phyloP scores from a whole-genome alignment of 257 asterid species.

The Petunia axillaris region DNA sequence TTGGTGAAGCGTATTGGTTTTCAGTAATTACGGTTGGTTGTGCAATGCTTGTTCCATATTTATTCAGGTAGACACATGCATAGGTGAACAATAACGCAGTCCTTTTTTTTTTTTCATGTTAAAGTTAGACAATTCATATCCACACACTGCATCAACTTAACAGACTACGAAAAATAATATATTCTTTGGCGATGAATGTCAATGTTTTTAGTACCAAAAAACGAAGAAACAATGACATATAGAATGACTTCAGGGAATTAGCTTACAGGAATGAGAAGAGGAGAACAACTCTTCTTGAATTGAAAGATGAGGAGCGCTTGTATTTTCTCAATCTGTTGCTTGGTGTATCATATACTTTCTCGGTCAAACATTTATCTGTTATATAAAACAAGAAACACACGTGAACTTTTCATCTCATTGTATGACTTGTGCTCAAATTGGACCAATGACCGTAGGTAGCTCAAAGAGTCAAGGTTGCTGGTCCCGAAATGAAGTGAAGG shows the following conservation, averaged over 20 bases:
- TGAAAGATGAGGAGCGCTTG: slow-evolving; percentile 89
- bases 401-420: slow-evolving; percentile 24
- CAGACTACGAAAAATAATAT: slow-evolving; percentile 1
- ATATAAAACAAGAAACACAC: slow-evolving; percentile 27
- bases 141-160: neutral
- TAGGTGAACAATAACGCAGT: neutral
- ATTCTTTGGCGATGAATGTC: neutral
- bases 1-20: slow-evolving; percentile 1
- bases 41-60: slow-evolving; percentile 1
- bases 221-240: neutral
- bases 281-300: slow-evolving; percentile 87
- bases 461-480: neutral
- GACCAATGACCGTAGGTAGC: neutral
- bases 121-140: neutral
- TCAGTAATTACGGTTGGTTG: neutral
- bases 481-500: neutral
- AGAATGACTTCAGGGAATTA: slow-evolving; percentile 1
- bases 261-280: slow-evolving; percentile 88
- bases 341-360: slow-evolving; percentile 57
- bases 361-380: slow-evolving; percentile 57
- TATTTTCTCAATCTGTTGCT: slow-evolving; percentile 73
- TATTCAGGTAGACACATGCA: neutral
- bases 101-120: neutral
- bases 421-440: slow-evolving; percentile 1
- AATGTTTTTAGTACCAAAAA: slow-evolving; percentile 12